phyloP scores from a whole-genome alignment of 164 flowering plant genomes.

The Houttuynia cordata region DNA sequence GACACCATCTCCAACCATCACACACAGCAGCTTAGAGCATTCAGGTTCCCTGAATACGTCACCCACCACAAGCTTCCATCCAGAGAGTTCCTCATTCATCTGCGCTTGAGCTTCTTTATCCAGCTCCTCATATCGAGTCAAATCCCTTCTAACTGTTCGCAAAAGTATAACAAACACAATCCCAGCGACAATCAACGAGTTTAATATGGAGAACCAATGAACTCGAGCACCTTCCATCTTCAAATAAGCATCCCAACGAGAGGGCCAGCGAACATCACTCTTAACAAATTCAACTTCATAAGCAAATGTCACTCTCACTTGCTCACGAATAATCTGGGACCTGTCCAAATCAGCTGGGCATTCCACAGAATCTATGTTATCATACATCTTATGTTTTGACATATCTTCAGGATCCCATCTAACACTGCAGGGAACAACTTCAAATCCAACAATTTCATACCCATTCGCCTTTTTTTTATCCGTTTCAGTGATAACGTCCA shows the following conservation, averaged over 20 bases:
- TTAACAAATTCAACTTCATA: constrained; percentile 44
- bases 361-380: not conserved
- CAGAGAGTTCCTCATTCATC: constrained; percentile 67
- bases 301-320: constrained; percentile 16
- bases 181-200: constrained; percentile 54
- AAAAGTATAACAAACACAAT: constrained; percentile 46
- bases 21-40: constrained; percentile 21
- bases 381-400: constrained; percentile 15
- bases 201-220: constrained; percentile 53
- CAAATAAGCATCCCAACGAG: constrained; percentile 53
- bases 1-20: constrained; percentile 32
- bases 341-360: constrained; percentile 8
- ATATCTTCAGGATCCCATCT: constrained; percentile 29
- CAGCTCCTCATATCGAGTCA: constrained; percentile 41
- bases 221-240: constrained; percentile 52
- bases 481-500: constrained; percentile 29
- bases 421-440: constrained; percentile 45
- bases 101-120: constrained; percentile 66
- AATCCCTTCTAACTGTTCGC: constrained; percentile 28
- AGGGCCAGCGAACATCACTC: constrained; percentile 42
- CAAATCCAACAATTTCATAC: constrained; percentile 47
- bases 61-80: constrained; percentile 67
- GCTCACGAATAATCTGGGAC: not conserved
- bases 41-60: constrained; percentile 48
- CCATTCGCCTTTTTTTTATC: constrained; percentile 31